Percentiles rank a stretch among this genome's conserved stretches.
Conservation (phyloP, 2,329 filamentous ascomycete species). For the Nemania bipapillata region DNA sequence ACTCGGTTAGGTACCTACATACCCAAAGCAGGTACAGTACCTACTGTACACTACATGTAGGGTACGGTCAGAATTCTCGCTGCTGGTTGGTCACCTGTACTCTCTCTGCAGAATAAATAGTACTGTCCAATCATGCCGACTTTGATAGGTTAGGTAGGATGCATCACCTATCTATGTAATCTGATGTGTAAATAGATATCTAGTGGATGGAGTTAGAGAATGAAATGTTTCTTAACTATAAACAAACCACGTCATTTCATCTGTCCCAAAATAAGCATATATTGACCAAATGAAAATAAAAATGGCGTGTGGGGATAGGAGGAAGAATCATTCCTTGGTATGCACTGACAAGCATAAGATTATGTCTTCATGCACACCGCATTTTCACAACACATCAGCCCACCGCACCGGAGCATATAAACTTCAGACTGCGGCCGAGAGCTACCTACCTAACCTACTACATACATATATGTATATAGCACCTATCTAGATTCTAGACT, state of each 20-base stretch:
- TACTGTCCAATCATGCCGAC: not conserved
- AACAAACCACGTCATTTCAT: conserved; percentile 32
- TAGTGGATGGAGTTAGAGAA: conserved; percentile 4
- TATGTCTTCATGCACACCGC: conserved; percentile 35
- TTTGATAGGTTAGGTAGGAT: conserved; percentile 2
- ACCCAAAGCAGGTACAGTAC: not conserved
- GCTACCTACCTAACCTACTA: not conserved
- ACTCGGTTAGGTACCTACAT: not conserved
- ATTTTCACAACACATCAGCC: conserved; percentile 22
- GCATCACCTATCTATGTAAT: conserved; percentile 13
- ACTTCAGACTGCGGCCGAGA: not conserved
- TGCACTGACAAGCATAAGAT: conserved; percentile 27
- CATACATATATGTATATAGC: not conserved
- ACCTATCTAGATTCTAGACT: too few relatives aligned
- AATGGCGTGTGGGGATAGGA: conserved; percentile 13
- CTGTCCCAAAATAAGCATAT: conserved; percentile 21
- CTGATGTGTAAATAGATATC: too few relatives aligned
- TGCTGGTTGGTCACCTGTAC: not conserved
- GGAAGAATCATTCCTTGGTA: conserved; percentile 19
- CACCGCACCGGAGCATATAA: not conserved
- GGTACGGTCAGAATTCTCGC: not conserved
- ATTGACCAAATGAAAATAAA: not conserved
- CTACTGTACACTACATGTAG: not conserved
- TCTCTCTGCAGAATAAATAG: not conserved
- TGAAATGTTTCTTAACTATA: conserved; percentile 20